These are phyloP conservation scores for Penicillium coffeae DNA, from an alignment of 495 filamentous ascomycete species.

Conservation along the genomic window DNA sequence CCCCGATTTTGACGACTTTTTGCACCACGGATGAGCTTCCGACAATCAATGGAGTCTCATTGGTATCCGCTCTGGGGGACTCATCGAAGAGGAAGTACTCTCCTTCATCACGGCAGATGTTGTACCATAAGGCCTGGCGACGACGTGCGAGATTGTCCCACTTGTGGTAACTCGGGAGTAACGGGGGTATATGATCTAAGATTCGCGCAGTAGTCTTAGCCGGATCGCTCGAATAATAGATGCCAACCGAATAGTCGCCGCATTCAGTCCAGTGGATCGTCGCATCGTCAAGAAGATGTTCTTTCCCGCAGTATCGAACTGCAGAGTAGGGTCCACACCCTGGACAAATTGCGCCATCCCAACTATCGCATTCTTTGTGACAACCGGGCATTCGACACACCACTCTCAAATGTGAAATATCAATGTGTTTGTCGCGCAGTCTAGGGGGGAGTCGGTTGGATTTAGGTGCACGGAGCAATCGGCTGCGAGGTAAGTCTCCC, in stretches of 20 bases:
- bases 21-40: background rate
- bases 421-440: background rate
- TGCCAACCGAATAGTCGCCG: conserved; percentile 12
- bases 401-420: conserved; percentile 7
- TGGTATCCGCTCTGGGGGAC: background rate
- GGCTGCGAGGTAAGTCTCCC: background rate
- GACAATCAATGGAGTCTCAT: background rate
- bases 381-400: conserved; percentile 29
- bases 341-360: conserved; percentile 36
- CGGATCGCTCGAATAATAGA: conserved; percentile 12
- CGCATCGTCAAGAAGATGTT: conserved; percentile 35
- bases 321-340: conserved; percentile 41
- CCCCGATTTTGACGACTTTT: conserved; percentile 7
- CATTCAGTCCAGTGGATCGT: conserved; percentile 34
- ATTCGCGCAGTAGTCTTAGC: conserved; percentile 14
- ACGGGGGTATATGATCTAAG: conserved; percentile 22
- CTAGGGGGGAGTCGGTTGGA: too few relatives aligned
- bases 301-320: conserved; percentile 37
- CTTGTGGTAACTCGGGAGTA: conserved; percentile 24
- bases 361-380: conserved; percentile 49
- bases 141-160: conserved; percentile 34
- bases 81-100: conserved; percentile 43
- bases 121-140: conserved; percentile 36
- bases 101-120: conserved; percentile 12
- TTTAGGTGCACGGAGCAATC: background rate